Base-by-base conservation (phyloP, 2,329 filamentous ascomycete genomes). In the Huntiella decipiens region DNA sequence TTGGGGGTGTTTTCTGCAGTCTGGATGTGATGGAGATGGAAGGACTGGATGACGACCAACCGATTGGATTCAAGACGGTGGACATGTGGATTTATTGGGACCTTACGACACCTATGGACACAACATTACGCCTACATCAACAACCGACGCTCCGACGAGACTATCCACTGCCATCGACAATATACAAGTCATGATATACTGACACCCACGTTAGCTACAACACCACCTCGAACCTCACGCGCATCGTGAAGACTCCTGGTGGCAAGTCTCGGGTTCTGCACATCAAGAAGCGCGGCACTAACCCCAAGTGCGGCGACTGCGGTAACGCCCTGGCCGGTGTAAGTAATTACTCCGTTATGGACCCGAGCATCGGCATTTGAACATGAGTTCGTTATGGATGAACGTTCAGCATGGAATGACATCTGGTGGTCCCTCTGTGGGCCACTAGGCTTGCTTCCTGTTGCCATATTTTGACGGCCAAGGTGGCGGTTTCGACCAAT, bases 251-350 rank as follows among this genome's bases (percentile, higher is more conserved):
- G 78, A 98, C 91, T 57, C 91, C 92, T 57, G 92, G 91, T 67
- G 91, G 91, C 66, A 77, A 88, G 66, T 79, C 94, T 62, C 80
- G 91, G 66, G 80, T 94, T 65, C 82, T 96, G 60, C 88, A 98
- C 81, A 87, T 95, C 75, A 96, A 96, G 83, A 98, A 98, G 85
- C 83, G 80, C 67, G 91, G 87, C 60, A 93, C 86, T 65, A 82
- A 87, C 55, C 91, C 91, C 64, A 98, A 98, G 77, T 98, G 91
- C 66, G 84, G 92, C 77, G 91, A 98, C 77, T 98, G 92, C 65
- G 91, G 91, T 63, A 78, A 77, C 73, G 96, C 96, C 75, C 82
- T 98, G 62, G 78, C 85, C 64, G 91, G 91, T 68, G 87, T 98
- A 84, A 82, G 86, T 92, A 53, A 37, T 39, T 45, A 38, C n/a